These are phyloP conservation scores for Ensete glaucum DNA, from an alignment of 176 grass and related monocot species.

Conservation along the genomic window DNA sequence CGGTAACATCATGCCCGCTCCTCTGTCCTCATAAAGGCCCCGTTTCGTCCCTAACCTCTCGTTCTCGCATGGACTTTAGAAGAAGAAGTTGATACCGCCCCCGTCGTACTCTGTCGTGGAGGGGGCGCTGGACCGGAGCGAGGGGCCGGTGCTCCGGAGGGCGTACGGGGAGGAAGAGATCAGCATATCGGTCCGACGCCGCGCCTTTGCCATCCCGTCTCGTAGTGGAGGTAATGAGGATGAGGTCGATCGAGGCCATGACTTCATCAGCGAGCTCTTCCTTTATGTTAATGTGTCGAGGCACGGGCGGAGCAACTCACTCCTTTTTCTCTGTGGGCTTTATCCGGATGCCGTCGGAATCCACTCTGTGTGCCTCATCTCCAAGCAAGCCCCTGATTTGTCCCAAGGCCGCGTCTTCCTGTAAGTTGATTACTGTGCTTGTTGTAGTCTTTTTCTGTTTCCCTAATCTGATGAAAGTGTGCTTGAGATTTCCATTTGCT, in stretches of 20 bases:
- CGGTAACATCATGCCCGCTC: not conserved
- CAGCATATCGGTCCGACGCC: conserved; percentile 9
- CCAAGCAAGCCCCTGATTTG: not conserved
- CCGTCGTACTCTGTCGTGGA: not conserved
- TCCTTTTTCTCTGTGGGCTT: conserved; percentile 18
- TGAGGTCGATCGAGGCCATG: not conserved
- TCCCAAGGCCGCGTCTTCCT: conserved; percentile 13
- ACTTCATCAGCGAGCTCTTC: conserved; percentile 5
- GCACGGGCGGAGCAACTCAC: not conserved
- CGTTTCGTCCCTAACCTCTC: not conserved
- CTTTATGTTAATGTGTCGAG: conserved; percentile 8
- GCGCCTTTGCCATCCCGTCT: conserved; percentile 6
- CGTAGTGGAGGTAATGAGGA: not conserved
- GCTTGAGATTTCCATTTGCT: not conserved
- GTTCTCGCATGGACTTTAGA: not conserved
- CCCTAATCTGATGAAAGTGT: not conserved
- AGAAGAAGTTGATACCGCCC: not conserved
- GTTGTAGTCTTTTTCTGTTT: not conserved
- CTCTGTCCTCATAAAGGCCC: not conserved
- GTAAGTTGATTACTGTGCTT: not conserved
- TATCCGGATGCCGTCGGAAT: conserved; percentile 14
- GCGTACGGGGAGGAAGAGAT: conserved; percentile 13
- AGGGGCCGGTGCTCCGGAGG: conserved; percentile 8
- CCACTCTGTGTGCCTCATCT: conserved; percentile 8
- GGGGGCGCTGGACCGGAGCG: conserved; percentile 10